Base-by-base conservation (phyloP, 2,329 filamentous ascomycete species). In the Trichoderma breve region DNA sequence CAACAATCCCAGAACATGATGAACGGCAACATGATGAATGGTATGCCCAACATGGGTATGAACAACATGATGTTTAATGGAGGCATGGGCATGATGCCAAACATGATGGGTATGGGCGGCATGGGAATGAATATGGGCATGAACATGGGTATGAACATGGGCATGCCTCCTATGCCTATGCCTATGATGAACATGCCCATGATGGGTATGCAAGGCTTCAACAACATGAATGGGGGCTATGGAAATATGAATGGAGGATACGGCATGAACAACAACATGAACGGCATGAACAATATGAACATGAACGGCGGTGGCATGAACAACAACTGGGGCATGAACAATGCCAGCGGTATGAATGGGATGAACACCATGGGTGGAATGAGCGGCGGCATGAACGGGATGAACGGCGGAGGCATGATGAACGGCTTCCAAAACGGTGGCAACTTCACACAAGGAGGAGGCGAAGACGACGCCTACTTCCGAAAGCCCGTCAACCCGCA, bases 401-500 rank as follows among this genome's bases (percentile, higher is more conserved):
- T 80, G 77, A 75, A 75, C 67, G 77, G 75, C 32, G 66, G 57
- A 53, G 77, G 76, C 32, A 75, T 74, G 64, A 80, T 80, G 77
- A 80, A 77, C 71, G 79, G 78, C 70, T 82, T 78, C 73, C 78
- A 78, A 71, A 79, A 79, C 53, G 79, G 77, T 11, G 77, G 77
- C 73, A 84, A 83, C 75, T 86, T 86, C 63, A 78, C 81, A 1
- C 83, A 84, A 72, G 86, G 87, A 2, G 90, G 87, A 72, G 89
- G 90, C 74, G 93, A 97, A 71, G 94, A 97, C 72, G 93, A 94
- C 73, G 93, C 96, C 7, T 99, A 99, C 83, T 97, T 98, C 81
- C 89, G 96, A 72, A 95, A 97, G 81, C 96, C 96, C 0, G 93
- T 98, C 74, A 99, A 99, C 79, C 95, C 95, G 3, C 93, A 97